Conservation (phyloP, 2,329 filamentous ascomycete genomes). For the Plectosphaerella plurivora region DNA sequence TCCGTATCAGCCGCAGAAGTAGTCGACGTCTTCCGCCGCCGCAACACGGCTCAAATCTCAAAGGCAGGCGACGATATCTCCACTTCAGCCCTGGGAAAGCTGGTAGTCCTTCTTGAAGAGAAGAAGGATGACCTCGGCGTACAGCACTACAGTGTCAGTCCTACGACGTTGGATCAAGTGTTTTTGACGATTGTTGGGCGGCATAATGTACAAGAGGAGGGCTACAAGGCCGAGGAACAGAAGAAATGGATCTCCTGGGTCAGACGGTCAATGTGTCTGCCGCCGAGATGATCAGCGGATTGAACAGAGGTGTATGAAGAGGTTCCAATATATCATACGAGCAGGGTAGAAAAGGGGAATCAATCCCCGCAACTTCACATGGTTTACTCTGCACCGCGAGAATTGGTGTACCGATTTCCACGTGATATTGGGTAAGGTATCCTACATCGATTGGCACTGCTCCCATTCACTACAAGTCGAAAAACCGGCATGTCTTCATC, state of each 20-base stretch:
- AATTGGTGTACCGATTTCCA: too few species aligned
- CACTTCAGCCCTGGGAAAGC: slow-evolving; percentile 55
- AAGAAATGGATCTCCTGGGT: neutral
- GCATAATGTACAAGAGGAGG: slow-evolving; percentile 75
- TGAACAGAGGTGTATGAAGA: too few species aligned
- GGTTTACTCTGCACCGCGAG: too few species aligned
- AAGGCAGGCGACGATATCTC: slow-evolving; percentile 21
- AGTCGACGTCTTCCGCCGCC: slow-evolving; percentile 62
- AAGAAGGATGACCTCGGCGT: slow-evolving; percentile 65
- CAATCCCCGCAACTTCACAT: too few species aligned
- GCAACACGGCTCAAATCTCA: slow-evolving; percentile 43
- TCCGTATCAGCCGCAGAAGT: slow-evolving; percentile 14
- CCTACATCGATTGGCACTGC: too few species aligned
- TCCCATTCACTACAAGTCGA: too few species aligned
- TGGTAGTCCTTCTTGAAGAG: slow-evolving; percentile 72
- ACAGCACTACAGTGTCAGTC: slow-evolving; percentile 81
- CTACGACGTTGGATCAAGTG: slow-evolving; percentile 85
- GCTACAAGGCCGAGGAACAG: slow-evolving; percentile 26
- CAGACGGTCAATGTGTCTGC: neutral
- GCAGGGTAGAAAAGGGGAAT: too few species aligned
- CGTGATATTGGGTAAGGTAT: too few species aligned
- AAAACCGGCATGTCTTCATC: too few species aligned
- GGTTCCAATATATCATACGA: too few species aligned
- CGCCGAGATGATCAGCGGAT: neutral
- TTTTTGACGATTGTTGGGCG: slow-evolving; percentile 80